Evolutionary conservation across 345 rosid species (phyloP).

Genomic region (Conringia planisiliqua): DNA sequence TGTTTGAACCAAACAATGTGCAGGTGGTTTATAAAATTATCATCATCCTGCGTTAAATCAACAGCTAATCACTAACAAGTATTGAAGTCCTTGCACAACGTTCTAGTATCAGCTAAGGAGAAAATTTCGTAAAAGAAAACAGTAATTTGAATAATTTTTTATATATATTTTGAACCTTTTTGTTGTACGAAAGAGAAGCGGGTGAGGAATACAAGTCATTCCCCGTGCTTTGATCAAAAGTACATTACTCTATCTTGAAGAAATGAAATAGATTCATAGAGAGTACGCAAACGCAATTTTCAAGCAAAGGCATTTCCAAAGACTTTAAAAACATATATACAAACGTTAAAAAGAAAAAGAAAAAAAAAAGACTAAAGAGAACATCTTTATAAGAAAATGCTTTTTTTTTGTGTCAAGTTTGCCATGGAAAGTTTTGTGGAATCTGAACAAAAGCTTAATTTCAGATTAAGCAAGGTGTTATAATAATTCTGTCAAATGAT

Average conservation of each 20-base stretch:
- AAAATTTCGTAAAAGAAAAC: not conserved
- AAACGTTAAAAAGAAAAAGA: too few relatives aligned
- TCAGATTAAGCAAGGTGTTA: not conserved
- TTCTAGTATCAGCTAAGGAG: not conserved
- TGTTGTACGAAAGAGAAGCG: not conserved
- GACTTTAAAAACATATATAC: not conserved
- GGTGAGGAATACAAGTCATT: slow-evolving; percentile 1
- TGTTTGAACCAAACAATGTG: not conserved
- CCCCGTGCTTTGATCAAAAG: not conserved
- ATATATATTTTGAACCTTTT: not conserved
- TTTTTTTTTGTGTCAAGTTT: not conserved
- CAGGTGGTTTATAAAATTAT: too few relatives aligned
- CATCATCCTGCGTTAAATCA: too few relatives aligned
- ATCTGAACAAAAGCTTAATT: not conserved
- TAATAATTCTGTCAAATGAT: not conserved
- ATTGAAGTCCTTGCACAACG: not conserved
- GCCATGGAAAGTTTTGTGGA: not conserved
- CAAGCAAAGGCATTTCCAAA: not conserved
- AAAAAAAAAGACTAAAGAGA: not conserved
- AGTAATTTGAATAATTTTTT: too few relatives aligned
- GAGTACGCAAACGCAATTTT: not conserved
- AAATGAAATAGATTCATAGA: slow-evolving; percentile 3
- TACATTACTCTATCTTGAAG: not conserved
- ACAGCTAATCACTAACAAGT: too few relatives aligned
- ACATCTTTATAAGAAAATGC: not conserved